These are phyloP conservation scores for Paramecium biaurelia DNA, from an alignment of 73 alveolate genomes.

Conservation along the genomic window DNA sequence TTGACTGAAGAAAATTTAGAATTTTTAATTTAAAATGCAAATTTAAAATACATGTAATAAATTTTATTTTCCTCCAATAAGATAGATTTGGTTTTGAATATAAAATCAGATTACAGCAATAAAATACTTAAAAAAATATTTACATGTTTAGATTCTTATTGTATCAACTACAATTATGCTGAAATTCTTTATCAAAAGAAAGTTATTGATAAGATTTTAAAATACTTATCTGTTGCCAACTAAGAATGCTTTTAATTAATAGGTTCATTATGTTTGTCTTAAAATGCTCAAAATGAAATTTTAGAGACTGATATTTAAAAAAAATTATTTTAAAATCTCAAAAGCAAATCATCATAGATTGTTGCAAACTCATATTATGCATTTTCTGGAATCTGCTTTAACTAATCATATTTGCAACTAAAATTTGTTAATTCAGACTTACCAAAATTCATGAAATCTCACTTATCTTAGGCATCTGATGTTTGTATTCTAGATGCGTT, in stretches of 20 bases:
- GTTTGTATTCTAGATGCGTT: background rate
- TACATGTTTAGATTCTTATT: background rate
- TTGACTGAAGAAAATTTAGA: background rate
- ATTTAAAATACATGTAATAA: background rate
- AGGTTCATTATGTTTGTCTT: background rate
- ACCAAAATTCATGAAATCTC: background rate
- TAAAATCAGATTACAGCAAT: background rate
- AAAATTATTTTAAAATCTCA: background rate
- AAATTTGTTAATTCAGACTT: background rate
- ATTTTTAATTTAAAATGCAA: background rate
- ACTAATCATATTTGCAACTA: background rate
- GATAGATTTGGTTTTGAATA: background rate
- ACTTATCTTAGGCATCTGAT: background rate
- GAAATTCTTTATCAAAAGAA: background rate
- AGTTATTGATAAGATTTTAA: background rate
- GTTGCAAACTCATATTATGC: background rate
- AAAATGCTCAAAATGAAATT: background rate
- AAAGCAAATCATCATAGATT: background rate
- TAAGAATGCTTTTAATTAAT: background rate
- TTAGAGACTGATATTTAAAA: background rate
- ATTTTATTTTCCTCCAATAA: background rate
- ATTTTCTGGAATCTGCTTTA: background rate
- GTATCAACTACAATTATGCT: background rate
- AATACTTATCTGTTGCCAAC: background rate
- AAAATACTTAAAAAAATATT: background rate